Percentiles rank a stretch among this genome's conserved stretches.
Evolutionary conservation across 1,284 basidiomycete genomes (phyloP).

Genomic region (Caloboletus firmus): DNA sequence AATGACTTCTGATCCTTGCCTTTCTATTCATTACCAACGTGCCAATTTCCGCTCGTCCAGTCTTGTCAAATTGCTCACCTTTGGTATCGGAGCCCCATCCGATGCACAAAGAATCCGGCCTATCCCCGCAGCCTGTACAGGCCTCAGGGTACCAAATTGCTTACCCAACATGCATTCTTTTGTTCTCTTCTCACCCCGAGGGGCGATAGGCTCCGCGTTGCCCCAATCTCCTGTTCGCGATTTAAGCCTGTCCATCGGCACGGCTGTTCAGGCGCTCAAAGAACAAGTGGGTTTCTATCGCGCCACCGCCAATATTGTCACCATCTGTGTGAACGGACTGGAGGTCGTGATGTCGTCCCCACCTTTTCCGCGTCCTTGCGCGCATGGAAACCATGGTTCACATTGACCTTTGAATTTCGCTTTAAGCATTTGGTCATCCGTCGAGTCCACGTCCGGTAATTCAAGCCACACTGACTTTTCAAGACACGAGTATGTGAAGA

Average conservation of each 20-base stretch:
- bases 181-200: constrained; percentile 4
- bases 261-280: not conserved
- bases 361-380: not conserved
- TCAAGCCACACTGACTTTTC: constrained; percentile 1
- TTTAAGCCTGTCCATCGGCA: not conserved
- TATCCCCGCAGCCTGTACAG: constrained; percentile 9
- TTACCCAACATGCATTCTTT: not conserved
- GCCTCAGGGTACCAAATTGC: not conserved
- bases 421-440: not conserved
- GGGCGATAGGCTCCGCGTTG: not conserved
- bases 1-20: not conserved
- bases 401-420: not conserved
- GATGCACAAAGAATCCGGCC: not conserved
- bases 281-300: not conserved
- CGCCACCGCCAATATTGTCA: constrained; percentile 6
- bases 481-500: not conserved
- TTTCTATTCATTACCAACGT: constrained; percentile 11
- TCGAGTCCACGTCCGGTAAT: constrained; percentile 3
- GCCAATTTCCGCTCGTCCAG: constrained; percentile 11
- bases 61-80: not conserved
- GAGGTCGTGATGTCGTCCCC: not conserved
- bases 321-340: not conserved
- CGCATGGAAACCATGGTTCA: not conserved
- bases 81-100: not conserved
- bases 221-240: not conserved